Base-by-base conservation (phyloP, 169 alveolate genomes). In the Miamiensis avidus region DNA sequence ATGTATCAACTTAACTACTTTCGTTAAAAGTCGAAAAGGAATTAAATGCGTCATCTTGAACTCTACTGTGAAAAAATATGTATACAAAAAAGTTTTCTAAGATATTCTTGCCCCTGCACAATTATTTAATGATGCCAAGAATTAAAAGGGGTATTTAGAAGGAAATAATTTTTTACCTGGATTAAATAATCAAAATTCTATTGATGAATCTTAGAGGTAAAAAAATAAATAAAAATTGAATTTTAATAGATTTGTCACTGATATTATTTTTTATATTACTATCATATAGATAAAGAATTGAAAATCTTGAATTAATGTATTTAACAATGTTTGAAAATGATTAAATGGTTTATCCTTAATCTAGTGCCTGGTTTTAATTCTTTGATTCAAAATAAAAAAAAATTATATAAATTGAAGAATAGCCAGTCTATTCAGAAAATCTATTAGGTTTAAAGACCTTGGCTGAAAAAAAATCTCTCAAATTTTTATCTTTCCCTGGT, bases 91-190 rank as follows among this genome's bases (percentile, higher is more conserved):
- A 15, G 30, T 65, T 73, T 31, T 74, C 1, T 74, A 74, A 82
- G 29, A 82, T 65, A 78, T 73, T 74, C 29, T 82, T 1, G 87
- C 82, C 0, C 87, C 87, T 31, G 87, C 87, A 11, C 20, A 49
- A 49, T 11, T 49, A 20, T 49, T 4, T 4, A 49, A 49, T 49
- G 20, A 49, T 49, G 26, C 69, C 20, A 49, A 49, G 20, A 49
- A 49, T 49, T 49, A 49, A 49, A 20, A 49, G 4, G 69, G 26
- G 26, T 49, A 49, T 49, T 49, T 49, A 49, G 4, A 4, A 49
- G 69, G 69, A 49, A 49, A 49, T 49, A 11, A 49, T 11, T 49
- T 49, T 20, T 20, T 49, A 11, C 69, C 69, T 49, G 4, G 20
- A 11, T 20, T 49, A 11, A 49, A 49, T 49, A 49, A 49, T 20